Percentiles rank a stretch among this genome's conserved stretches.
Conservation (phyloP, 2,329 filamentous ascomycete genomes). For the Aspergillus alliaceus region DNA sequence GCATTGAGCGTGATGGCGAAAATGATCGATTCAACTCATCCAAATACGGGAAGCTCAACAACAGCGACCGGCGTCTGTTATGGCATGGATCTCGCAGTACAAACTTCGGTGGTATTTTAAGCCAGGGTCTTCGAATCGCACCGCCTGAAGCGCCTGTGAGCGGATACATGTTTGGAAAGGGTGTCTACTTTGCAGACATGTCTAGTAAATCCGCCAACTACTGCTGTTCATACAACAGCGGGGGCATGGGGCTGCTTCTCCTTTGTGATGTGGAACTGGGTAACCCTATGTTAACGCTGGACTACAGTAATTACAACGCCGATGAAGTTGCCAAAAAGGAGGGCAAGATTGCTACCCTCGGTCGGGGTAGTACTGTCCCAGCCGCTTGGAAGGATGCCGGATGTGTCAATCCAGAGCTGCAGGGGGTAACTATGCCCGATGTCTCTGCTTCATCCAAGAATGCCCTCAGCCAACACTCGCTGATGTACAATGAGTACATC, state of each 20-base stretch:
- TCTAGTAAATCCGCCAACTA: constrained; percentile 80
- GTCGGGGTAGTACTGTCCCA: constrained; percentile 66
- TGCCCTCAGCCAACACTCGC: background rate
- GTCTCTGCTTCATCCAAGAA: constrained; percentile 6
- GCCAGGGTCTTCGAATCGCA: constrained; percentile 85
- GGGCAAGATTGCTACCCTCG: constrained; percentile 68
- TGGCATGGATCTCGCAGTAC: constrained; percentile 86
- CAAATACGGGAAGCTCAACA: constrained; percentile 50
- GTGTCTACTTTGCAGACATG: constrained; percentile 85
- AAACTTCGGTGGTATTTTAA: constrained; percentile 85
- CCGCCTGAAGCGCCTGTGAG: constrained; percentile 72
- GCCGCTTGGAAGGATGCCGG: constrained; percentile 73
- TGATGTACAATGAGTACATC: constrained; percentile 50
- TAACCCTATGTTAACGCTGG: constrained; percentile 68
- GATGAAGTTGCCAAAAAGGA: constrained; percentile 60
- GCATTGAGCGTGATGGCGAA: constrained; percentile 75
- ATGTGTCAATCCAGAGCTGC: constrained; percentile 62
- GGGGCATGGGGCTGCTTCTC: constrained; percentile 70
- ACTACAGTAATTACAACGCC: constrained; percentile 59
- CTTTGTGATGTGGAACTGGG: constrained; percentile 85
- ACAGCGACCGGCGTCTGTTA: constrained; percentile 71
- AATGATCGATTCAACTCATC: constrained; percentile 64
- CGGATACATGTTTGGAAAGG: constrained; percentile 89
- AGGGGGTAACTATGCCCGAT: constrained; percentile 65
- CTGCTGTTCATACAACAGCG: constrained; percentile 63